These are phyloP conservation scores for Spathaspora passalidarum DNA, from an alignment of 805 yeast species.

Conservation along the genomic window DNA sequence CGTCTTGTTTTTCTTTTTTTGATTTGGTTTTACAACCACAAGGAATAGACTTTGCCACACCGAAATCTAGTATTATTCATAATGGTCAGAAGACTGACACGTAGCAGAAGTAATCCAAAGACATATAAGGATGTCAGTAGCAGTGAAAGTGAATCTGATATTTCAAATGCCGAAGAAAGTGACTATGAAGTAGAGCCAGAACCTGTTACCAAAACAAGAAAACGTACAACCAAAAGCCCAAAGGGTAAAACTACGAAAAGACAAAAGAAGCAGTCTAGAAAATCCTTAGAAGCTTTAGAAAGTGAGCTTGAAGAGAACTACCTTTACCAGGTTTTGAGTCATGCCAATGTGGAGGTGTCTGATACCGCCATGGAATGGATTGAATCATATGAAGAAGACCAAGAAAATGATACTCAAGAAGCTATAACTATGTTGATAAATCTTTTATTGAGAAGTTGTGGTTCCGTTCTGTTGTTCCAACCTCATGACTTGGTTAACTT, in stretches of 20 bases:
- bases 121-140: conserved; percentile 11
- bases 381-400: conserved; percentile 25
- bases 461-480: conserved; percentile 63
- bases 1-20: neutral
- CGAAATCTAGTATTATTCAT: neutral
- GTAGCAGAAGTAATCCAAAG: neutral
- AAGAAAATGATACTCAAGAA: conserved; percentile 22
- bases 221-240: conserved; percentile 2
- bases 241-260: conserved; percentile 8
- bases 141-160: conserved; percentile 9
- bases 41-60: neutral
- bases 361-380: conserved; percentile 41
- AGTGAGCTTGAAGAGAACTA: conserved; percentile 27
- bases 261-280: conserved; percentile 2
- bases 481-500: conserved; percentile 72
- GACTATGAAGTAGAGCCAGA: conserved; percentile 13
- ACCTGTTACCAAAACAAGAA: conserved; percentile 2
- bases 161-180: conserved; percentile 9
- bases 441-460: conserved; percentile 65
- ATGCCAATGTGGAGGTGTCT: conserved; percentile 26
- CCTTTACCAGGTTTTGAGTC: conserved; percentile 28
- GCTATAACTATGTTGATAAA: conserved; percentile 67
- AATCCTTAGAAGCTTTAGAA: conserved; percentile 10
- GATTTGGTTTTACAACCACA: neutral
- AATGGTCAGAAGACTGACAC: conserved; percentile 9